Evolutionary conservation across 2,329 filamentous ascomycete species (phyloP), one percentile per base, ranked within the genome.

Genomic region (Emydomyces testavorans): DNA sequence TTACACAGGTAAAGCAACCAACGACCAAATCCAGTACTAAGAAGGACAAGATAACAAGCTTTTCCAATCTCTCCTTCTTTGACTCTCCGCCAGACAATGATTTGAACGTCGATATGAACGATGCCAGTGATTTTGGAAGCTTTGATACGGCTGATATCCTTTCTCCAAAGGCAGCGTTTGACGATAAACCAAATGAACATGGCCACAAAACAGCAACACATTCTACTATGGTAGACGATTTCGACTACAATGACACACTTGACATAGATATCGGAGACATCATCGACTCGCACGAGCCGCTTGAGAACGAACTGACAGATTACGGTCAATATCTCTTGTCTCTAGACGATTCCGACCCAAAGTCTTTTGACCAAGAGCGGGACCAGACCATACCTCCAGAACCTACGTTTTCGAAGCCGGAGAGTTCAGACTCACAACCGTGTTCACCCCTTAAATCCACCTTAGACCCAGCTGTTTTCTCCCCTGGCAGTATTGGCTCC

Each of bases 261-360:
- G 26, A 48, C 11, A 10, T 15, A 28, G 24, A 20, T 6, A 15
- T 28, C 21, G 37, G 13, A 29, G 28, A 39, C 20, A 7, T 15
- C 15, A 11, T 26, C 13, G 15, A 26, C 4, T 10, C 41, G 3
- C 15, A 38, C 20, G 35, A 34, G 26, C 16, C 29, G n/a, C 20
- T 39, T 13, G 48, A 50, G 15, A 31, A 39, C 6, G 35, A 50
- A 6, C 16, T 46, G 8, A 46, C 48, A 15, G 42, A 50, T 28
- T 50, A 50, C 20, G 48, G 47, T 21, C 41, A 37, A 39, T 50
- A 46, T 10, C 23, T 42, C 11, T 35, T 16, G 10, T 42, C 46
- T 21, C 23, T 21, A 16, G 28, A 29, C 5, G 28, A 48, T 20
- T 18, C 20, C 5, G 36, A 28, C 11, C 26, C 7, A 18, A 38